Evolutionary conservation across 352 stramenopile species (phyloP), one percentile per base, ranked within the genome.

Genomic region (Globisporangium polare): DNA sequence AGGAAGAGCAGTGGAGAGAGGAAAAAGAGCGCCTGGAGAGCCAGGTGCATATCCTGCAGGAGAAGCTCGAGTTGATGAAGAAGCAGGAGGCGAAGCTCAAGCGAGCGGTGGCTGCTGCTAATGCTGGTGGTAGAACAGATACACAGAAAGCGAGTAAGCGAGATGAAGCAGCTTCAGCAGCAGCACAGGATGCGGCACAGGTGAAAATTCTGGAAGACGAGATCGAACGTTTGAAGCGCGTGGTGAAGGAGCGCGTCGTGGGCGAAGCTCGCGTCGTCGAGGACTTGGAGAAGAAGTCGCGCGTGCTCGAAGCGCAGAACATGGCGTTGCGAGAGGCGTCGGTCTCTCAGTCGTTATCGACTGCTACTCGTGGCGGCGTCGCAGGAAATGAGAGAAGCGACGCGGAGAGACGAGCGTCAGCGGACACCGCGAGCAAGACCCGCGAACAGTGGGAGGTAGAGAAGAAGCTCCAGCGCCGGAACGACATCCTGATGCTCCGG

Each of bases 291-390:
- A 83, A 80, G 62, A 83, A 88, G 55, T 63, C 94, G 26, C 85
- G 88, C 31, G 68, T 94, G 0, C 62, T 94, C 0, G 69, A 94
- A 45, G 85, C 83, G 3, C 83, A 96, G 53, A 96, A 96, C 41
- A 53, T 81, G n/a, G 89, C 85, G n/a, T 45, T 96, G 13, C 83
- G 82, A 8, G 75, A 91, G 24, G 75, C 69, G 9, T 62, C 62
- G 35, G 49, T 27, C 51, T 49, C 67, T 29, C 39, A 47, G 24
- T 45, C 29, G 24, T 45, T n/a, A 8, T 13, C 22, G 55, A 5
- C 24, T 39, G 31, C 49, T 26, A 35, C 20, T 33, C 15, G 3
- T 43, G 37, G 4, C 35, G 10, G 7, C 6, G 29, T 12, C 10
- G 33, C 37, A 20, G 15, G 2, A 43, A 58, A 61, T n/a, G 53